Percentiles rank a stretch among this genome's conserved stretches.
phyloP scores from a whole-genome alignment of 768 basidiomycete genomes.

The Boletus pseudopeckii region DNA sequence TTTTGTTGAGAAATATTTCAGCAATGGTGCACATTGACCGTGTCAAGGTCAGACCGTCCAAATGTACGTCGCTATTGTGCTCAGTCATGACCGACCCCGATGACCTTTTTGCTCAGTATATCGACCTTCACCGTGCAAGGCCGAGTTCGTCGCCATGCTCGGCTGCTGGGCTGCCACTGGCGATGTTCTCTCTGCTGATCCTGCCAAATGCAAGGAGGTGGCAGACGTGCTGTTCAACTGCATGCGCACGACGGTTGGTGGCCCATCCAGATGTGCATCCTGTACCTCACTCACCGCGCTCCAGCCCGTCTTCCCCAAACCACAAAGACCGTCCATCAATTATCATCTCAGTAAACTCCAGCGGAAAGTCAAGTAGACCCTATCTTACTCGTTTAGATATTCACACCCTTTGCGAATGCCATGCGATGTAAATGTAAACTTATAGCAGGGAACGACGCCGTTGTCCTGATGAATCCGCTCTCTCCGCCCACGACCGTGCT shows the following conservation, averaged over 20 bases:
- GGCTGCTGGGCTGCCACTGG: constrained; percentile 79
- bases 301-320: constrained; percentile 67
- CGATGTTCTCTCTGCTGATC: constrained; percentile 52
- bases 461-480: not conserved
- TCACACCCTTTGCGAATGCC: constrained; percentile 11
- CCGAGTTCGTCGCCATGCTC: constrained; percentile 74
- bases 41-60: constrained; percentile 75
- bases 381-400: constrained; percentile 20
- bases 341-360: constrained; percentile 82
- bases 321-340: constrained; percentile 77
- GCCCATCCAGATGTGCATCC: not conserved
- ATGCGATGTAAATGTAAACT: constrained; percentile 19
- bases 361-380: constrained; percentile 64
- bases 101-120: constrained; percentile 1
- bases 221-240: constrained; percentile 69
- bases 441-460: constrained; percentile 5
- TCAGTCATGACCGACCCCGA: not conserved
- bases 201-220: constrained; percentile 50
- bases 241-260: constrained; percentile 80
- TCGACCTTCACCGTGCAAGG: constrained; percentile 16
- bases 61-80: constrained; percentile 46
- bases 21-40: constrained; percentile 70
- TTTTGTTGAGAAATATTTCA: too few relatives aligned
- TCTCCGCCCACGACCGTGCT: not conserved
- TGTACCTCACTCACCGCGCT: constrained; percentile 3